These are phyloP conservation scores for Blastobotrys proliferans DNA, from an alignment of 1,139 yeast genomes.

Conservation along the genomic window DNA sequence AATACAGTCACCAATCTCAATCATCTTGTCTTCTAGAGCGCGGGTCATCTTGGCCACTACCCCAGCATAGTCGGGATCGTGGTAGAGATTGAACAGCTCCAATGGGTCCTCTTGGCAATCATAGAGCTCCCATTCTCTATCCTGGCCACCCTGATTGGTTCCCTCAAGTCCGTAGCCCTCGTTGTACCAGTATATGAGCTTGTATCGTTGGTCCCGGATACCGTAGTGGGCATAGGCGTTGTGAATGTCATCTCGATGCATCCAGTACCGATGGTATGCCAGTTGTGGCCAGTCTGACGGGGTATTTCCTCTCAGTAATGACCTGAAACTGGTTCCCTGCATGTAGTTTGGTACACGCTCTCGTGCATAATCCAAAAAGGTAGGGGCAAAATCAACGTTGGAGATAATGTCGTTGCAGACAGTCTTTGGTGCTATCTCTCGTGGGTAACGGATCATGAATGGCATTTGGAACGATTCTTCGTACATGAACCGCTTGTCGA, in stretches of 20 bases:
- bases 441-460: slow-evolving; percentile 9
- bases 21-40: slow-evolving; percentile 11
- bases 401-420: slow-evolving; percentile 11
- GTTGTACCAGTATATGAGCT: slow-evolving; percentile 14
- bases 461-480: slow-evolving; percentile 14
- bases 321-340: slow-evolving; percentile 11
- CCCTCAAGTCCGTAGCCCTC: slow-evolving; percentile 13
- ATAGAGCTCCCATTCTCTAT: slow-evolving; percentile 14
- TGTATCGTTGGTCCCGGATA: slow-evolving; percentile 12
- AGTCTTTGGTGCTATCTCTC: not conserved
- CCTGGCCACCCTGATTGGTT: slow-evolving; percentile 12
- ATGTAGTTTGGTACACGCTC: slow-evolving; percentile 10
- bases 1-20: slow-evolving; percentile 13
- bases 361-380: slow-evolving; percentile 10
- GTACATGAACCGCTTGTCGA: slow-evolving; percentile 14
- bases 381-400: slow-evolving; percentile 14
- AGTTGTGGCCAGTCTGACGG: slow-evolving; percentile 12
- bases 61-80: slow-evolving; percentile 1
- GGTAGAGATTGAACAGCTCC: slow-evolving; percentile 13
- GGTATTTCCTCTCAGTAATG: slow-evolving; percentile 4
- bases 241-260: slow-evolving; percentile 14
- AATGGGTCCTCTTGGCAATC: slow-evolving; percentile 15
- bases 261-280: slow-evolving; percentile 16
- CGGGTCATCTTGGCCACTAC: slow-evolving; percentile 10
- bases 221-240: slow-evolving; percentile 16